Percentiles rank a stretch among this genome's conserved stretches.
Conservation (phyloP, 352 stramenopile genomes). For the Plasmopara viticola region DNA sequence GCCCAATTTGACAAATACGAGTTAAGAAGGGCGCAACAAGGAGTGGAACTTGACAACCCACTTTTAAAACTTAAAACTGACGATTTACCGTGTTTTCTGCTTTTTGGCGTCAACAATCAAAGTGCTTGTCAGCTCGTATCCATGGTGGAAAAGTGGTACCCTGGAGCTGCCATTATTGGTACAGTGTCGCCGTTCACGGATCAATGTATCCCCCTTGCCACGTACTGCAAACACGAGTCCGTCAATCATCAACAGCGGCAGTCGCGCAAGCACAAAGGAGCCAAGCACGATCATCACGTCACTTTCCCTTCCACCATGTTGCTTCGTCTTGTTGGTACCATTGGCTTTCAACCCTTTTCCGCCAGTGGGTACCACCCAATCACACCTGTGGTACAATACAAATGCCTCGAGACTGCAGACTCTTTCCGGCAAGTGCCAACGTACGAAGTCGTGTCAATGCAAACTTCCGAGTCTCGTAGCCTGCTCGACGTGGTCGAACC, state of each 20-base stretch:
- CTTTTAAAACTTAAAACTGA: conserved; percentile 16
- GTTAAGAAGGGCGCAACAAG: conserved; percentile 35
- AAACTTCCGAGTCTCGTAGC: background rate
- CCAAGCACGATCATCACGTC: conserved; percentile 10
- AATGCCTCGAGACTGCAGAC: conserved; percentile 7
- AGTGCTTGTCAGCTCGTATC: conserved; percentile 36
- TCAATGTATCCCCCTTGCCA: conserved; percentile 30
- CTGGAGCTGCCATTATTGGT: conserved; percentile 31
- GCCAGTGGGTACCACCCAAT: conserved; percentile 40
- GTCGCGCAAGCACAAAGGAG: conserved; percentile 6
- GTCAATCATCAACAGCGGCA: conserved; percentile 4
- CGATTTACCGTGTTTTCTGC: conserved; percentile 36
- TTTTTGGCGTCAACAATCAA: conserved; percentile 50
- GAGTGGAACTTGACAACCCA: conserved; percentile 25
- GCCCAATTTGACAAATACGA: conserved; percentile 47
- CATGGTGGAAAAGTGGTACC: conserved; percentile 32
- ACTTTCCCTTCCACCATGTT: conserved; percentile 41
- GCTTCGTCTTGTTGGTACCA: conserved; percentile 31
- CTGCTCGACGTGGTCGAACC: conserved; percentile 24
- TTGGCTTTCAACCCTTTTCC: conserved; percentile 30
- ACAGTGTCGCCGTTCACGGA: conserved; percentile 36
- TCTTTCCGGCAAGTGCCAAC: conserved; percentile 10
- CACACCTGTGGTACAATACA: conserved; percentile 38
- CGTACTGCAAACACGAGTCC: conserved; percentile 7
- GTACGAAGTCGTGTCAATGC: conserved; percentile 22